phyloP scores from a whole-genome alignment of 176 grass and related monocot species.

The Juncus effusus region DNA sequence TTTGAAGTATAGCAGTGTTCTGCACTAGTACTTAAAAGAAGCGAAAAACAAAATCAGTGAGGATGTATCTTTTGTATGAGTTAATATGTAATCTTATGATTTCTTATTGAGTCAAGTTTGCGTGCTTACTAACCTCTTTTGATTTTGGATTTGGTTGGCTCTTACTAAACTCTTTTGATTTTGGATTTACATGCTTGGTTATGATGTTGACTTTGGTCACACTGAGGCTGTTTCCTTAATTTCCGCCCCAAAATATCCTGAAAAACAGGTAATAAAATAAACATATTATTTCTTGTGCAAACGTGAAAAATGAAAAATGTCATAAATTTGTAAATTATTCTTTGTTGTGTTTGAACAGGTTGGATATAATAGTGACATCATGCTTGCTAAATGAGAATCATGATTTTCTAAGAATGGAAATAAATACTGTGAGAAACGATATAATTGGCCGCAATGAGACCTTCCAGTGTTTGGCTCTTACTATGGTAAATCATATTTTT shows the following conservation, averaged over 20 bases:
- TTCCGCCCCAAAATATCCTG: constrained; percentile 96
- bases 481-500: constrained; percentile 64
- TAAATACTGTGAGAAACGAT: constrained; percentile 98
- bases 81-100: background rate
- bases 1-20: background rate
- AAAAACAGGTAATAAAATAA: constrained; percentile 78
- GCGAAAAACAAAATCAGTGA: background rate
- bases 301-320: background rate
- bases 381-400: constrained; percentile 90
- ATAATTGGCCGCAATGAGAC: constrained; percentile 99
- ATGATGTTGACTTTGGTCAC: constrained; percentile 98
- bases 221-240: constrained; percentile 96
- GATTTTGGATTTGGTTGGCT: too few species aligned
- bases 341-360: constrained; percentile 51
- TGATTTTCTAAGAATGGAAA: constrained; percentile 95
- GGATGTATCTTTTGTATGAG: background rate
- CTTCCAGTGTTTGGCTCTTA: constrained; percentile 93
- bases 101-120: too few species aligned
- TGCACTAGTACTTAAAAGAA: background rate
- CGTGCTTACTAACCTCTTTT: too few species aligned
- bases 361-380: constrained; percentile 96
- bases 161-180: too few species aligned
- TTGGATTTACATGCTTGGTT: constrained; percentile 66
- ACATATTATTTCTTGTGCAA: background rate
- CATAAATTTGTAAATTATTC: background rate